Conservation (phyloP, 2,329 filamentous ascomycete species). For the Alternaria ventricosa region DNA sequence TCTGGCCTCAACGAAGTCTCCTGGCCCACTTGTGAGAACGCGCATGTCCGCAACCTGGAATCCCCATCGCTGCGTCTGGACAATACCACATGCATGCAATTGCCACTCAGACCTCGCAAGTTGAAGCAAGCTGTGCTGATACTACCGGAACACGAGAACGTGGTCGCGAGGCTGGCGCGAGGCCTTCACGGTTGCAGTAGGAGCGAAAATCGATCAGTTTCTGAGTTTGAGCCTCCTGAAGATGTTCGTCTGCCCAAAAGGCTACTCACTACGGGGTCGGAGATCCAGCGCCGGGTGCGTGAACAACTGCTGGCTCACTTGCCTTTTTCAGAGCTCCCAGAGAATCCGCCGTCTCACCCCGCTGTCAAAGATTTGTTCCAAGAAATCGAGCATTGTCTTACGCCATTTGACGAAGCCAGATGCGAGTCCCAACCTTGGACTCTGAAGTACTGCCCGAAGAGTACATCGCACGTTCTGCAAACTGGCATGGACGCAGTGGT, state of each 20-base stretch:
- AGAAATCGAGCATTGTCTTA: slow-evolving; percentile 67
- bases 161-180: slow-evolving; percentile 29
- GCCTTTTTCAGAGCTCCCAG: slow-evolving; percentile 17
- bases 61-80: neutral
- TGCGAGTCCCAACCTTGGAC: slow-evolving; percentile 79
- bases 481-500: slow-evolving; percentile 71
- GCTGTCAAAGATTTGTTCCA: slow-evolving; percentile 66
- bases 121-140: slow-evolving; percentile 49
- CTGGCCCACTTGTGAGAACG: slow-evolving; percentile 73
- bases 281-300: slow-evolving; percentile 51
- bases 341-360: slow-evolving; percentile 55
- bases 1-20: slow-evolving; percentile 70
- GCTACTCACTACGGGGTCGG: slow-evolving; percentile 44
- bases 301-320: slow-evolving; percentile 25
- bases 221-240: slow-evolving; percentile 24
- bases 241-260: slow-evolving; percentile 45
- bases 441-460: slow-evolving; percentile 81
- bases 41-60: slow-evolving; percentile 45
- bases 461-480: slow-evolving; percentile 77
- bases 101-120: slow-evolving; percentile 33
- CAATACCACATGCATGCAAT: neutral
- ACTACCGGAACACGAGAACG: slow-evolving; percentile 31
- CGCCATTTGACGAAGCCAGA: slow-evolving; percentile 78
- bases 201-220: neutral
- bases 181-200: slow-evolving; percentile 20